These are phyloP conservation scores for Cordyceps tenuipes DNA, from an alignment of 2,329 filamentous ascomycete species.

Conservation along the genomic window DNA sequence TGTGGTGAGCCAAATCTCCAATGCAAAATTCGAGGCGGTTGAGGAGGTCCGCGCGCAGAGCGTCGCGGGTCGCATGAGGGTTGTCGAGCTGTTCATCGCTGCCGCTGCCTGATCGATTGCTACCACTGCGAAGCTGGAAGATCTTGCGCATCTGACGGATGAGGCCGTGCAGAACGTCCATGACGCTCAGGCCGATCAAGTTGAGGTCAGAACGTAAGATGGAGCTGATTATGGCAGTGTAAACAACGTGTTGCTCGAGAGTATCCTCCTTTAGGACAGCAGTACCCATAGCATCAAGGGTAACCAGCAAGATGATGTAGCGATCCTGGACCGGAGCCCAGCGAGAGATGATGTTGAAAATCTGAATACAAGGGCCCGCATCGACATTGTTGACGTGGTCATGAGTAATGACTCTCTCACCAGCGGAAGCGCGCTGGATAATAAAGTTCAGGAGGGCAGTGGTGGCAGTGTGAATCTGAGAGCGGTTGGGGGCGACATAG, in stretches of 20 bases:
- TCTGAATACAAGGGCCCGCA: conserved; percentile 69
- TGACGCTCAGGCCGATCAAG: conserved; percentile 89
- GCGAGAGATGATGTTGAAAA: conserved; percentile 70
- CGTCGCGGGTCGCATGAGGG: conserved; percentile 24
- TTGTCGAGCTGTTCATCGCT: conserved; percentile 27
- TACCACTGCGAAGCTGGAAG: conserved; percentile 50
- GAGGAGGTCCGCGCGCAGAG: conserved; percentile 58
- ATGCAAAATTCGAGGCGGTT: conserved; percentile 71
- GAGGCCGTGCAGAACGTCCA: conserved; percentile 83
- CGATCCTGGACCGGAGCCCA: conserved; percentile 94
- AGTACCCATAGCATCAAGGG: conserved; percentile 66
- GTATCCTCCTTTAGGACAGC: conserved; percentile 62
- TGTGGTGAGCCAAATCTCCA: conserved; percentile 83
- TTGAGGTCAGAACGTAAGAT: conserved; percentile 84
- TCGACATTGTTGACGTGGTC: conserved; percentile 35
- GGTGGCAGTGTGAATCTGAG: conserved; percentile 73
- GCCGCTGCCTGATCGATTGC: conserved; percentile 22
- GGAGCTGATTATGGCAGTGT: conserved; percentile 72
- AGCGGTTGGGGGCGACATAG: conserved; percentile 71
- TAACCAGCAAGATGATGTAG: conserved; percentile 78
- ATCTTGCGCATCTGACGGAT: conserved; percentile 75
- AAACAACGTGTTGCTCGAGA: conserved; percentile 63
- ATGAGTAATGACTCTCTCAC: conserved; percentile 44
- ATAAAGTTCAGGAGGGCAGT: conserved; percentile 68
- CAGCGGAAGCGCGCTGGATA: conserved; percentile 45